Conservation (phyloP, 139 green algal species). For the Penium margaritaceum region DNA sequence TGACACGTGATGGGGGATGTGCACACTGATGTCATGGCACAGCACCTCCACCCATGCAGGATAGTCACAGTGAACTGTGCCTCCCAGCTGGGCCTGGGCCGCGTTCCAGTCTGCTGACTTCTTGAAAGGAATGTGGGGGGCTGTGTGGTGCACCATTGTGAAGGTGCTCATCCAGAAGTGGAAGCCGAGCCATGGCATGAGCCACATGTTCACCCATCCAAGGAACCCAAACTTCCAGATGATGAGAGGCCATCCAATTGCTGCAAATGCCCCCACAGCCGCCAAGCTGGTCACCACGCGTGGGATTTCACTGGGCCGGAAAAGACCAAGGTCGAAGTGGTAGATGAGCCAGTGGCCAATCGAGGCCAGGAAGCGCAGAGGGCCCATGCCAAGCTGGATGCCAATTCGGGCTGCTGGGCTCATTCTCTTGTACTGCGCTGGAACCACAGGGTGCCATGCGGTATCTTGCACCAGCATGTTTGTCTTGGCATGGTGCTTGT, state of each 20-base stretch:
- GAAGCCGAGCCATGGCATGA: constrained; percentile 95
- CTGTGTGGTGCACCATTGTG: constrained; percentile 95
- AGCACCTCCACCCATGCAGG: constrained; percentile 86
- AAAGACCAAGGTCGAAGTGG: constrained; percentile 38
- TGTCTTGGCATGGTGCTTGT: constrained; percentile 93
- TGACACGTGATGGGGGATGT: constrained; percentile 90
- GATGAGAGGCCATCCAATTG: constrained; percentile 60
- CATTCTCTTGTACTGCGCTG: constrained; percentile 29
- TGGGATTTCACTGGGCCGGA: constrained; percentile 9
- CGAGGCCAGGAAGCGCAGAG: constrained; percentile 28
- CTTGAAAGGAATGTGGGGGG: constrained; percentile 97
- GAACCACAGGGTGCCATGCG: constrained; percentile 40
- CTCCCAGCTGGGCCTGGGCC: constrained; percentile 79
- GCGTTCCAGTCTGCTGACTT: constrained; percentile 75
- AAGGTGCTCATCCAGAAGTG: constrained; percentile 96
- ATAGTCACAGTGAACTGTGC: constrained; percentile 95
- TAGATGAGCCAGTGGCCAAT: constrained; percentile 38
- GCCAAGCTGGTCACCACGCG: constrained; percentile 65
- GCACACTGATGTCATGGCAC: constrained; percentile 90
- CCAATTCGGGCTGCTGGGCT: not conserved
- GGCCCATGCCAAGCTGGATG: constrained; percentile 33
- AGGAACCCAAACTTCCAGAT: constrained; percentile 60
- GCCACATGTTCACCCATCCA: constrained; percentile 87
- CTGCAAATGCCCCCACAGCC: constrained; percentile 45
- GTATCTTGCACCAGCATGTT: constrained; percentile 72